phyloP scores from a whole-genome alignment of 768 basidiomycete genomes.

The Lactarius pseudohatsudake region DNA sequence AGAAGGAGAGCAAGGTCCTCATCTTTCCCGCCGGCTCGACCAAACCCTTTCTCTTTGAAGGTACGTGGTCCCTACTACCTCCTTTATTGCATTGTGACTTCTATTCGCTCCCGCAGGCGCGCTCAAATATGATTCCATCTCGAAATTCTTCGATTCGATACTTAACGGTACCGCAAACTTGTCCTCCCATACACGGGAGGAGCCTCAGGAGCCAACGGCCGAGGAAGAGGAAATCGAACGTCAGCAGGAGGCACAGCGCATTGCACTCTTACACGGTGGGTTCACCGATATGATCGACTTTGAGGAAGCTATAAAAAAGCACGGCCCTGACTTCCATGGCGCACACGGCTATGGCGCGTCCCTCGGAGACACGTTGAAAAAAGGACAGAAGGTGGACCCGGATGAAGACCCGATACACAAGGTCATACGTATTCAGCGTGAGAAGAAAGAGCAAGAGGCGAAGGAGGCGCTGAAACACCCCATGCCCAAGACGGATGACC shows the following conservation, averaged over 20 bases:
- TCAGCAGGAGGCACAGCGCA: constrained; percentile 54
- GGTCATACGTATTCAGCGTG: constrained; percentile 33
- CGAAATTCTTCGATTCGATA: constrained; percentile 70
- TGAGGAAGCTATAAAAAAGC: constrained; percentile 47
- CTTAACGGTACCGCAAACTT: constrained; percentile 70
- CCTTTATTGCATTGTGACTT: background rate
- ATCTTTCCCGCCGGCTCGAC: constrained; percentile 64
- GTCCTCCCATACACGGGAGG: constrained; percentile 30
- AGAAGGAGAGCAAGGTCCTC: constrained; percentile 61
- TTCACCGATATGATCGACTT: constrained; percentile 52
- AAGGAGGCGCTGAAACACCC: constrained; percentile 20
- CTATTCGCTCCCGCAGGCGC: constrained; percentile 45
- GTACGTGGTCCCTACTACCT: constrained; percentile 38
- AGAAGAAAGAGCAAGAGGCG: constrained; percentile 31
- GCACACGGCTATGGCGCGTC: constrained; percentile 44
- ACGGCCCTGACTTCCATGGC: constrained; percentile 46
- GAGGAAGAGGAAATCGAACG: constrained; percentile 48
- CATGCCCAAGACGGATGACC: constrained; percentile 33
- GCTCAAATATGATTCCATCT: constrained; percentile 71
- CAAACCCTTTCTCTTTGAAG: constrained; percentile 54
- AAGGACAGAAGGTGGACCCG: constrained; percentile 35
- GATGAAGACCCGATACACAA: constrained; percentile 34
- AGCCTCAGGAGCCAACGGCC: constrained; percentile 6
- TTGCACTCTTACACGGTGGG: constrained; percentile 53
- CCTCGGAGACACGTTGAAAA: constrained; percentile 40